Base-by-base conservation (phyloP, 2,329 filamentous ascomycete genomes). In the Aureobasidium melanogenum region DNA sequence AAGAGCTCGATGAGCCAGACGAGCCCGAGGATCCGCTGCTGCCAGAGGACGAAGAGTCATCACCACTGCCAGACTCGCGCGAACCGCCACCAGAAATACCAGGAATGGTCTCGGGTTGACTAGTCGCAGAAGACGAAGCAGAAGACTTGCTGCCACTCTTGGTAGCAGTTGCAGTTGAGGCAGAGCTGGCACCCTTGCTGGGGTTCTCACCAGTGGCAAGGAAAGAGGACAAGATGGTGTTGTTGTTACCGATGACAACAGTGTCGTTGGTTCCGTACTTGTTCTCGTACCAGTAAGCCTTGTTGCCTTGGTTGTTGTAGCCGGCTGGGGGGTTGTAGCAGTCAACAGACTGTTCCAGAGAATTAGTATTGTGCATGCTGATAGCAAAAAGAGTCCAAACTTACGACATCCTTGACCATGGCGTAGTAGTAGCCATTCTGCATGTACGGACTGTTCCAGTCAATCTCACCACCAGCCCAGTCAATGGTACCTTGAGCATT, bases 341-440 rank as follows among this genome's bases (percentile, higher is more conserved):
- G 67, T 91, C 77, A 38, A 97, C 85, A n/a, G 79, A 47, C 51
- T 54, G 17, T 54, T 43, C 7, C 4, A 12, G 36, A 17, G 12
- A 19, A 30, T 54, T 38, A 61, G 44, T 60, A 4, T 51, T 30
- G 2, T 12, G 36, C 22, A 22, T 14, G 10, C 19, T 17, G 2
- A 41, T 36, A 5, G 28, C 24, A 15, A 6, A 47, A 14, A 24
- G 19, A 32, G 15, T 17, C 82, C 15, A 41, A 30, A 54, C 51
- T 54, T 54, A 54, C 51, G 63, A 99, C 84, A 60, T 91, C 84
- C 60, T 84, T 80, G 69, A 97, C 84, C 46, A 83, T 84, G 59
- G 91, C 88, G 72, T 88, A 97, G 80, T 94, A 96, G 80, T 97
- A 97, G 34, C 90, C 89, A 70, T 89, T 82, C 76, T 90, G 79